phyloP scores from a whole-genome alignment of 2,329 filamentous ascomycete genomes.

The Talaromyces sp. region DNA sequence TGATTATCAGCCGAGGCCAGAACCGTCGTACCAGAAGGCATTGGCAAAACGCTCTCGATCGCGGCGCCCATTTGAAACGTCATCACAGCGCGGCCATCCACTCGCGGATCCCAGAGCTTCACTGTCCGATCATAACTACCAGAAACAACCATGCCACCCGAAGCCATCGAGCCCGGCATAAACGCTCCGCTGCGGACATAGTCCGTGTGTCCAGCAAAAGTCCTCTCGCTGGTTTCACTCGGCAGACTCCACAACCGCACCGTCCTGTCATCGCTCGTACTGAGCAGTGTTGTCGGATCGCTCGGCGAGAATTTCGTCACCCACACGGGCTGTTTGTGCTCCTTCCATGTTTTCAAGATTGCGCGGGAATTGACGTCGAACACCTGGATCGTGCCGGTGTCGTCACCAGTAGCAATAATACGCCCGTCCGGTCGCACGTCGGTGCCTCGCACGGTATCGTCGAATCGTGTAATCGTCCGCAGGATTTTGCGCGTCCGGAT shows the following conservation, averaged over 20 bases:
- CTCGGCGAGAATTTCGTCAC: conserved; percentile 83
- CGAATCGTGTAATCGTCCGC: conserved; percentile 91
- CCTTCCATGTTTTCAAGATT: conserved; percentile 90
- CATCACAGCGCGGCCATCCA: conserved; percentile 68
- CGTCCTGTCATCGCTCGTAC: conserved; percentile 85
- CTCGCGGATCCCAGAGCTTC: conserved; percentile 84
- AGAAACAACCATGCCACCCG: conserved; percentile 69
- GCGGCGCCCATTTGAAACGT: conserved; percentile 91
- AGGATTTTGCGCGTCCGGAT: conserved; percentile 84
- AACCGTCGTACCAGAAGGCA: conserved; percentile 80
- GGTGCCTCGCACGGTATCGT: conserved; percentile 82
- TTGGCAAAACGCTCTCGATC: conserved; percentile 80
- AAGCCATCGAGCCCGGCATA: conserved; percentile 63
- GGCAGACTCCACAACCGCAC: conserved; percentile 93
- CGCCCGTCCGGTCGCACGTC: conserved; percentile 84
- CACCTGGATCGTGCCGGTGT: conserved; percentile 86
- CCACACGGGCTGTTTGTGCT: conserved; percentile 93
- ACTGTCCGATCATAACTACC: conserved; percentile 95
- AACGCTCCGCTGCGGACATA: conserved; percentile 87
- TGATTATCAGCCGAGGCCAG: conserved; percentile 79
- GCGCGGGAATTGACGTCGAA: conserved; percentile 87
- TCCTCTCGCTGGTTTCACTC: conserved; percentile 67
- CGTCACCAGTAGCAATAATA: conserved; percentile 85
- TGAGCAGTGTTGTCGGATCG: conserved; percentile 82
- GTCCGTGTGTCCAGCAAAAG: conserved; percentile 81